Evolutionary conservation across 768 basidiomycete species (phyloP), one percentile per base, ranked within the genome.

Genomic region (Trametes villosa): DNA sequence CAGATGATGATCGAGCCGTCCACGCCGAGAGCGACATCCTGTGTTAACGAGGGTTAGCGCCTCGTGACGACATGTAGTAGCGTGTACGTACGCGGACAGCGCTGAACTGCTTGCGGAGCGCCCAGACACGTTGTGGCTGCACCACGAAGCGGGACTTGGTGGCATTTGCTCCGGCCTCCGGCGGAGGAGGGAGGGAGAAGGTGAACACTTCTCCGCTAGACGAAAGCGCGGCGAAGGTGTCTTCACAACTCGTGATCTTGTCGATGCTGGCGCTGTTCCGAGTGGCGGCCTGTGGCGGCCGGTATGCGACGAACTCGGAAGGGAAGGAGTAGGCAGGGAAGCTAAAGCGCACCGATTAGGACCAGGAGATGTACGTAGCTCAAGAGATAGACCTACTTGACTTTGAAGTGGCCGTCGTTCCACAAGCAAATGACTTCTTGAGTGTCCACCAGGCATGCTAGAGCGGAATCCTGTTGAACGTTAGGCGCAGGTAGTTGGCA

Each of bases 81-180:
- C 4, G 41, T 26, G 18, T 41, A 74, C 81, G 57, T 65, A 87
- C 90, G 70, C 81, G 86, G 33, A 94, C 93, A 15, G 91, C 87
- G 60, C 91, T 93, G 68, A 92, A 92, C 64, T 91, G 87, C 72
- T 91, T 93, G 62, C 91, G 79, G 51, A 96, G 76, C 0, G 92
- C 90, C 96, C 96, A 98, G 8, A 93, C 86, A 26, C 93, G 85
- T 71, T 96, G 93, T 0, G 96, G 94, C 66, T 89, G 90, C 58
- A 91, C 83, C 53, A 65, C 68, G 24, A 68, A 75, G 18, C 74
- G 61, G 3, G 64, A 29, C 76, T 63, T 74, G 20, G 58, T 67
- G 24, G 45, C 50, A 4, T 44, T 46, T 7, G 60, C 29, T 9
- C 59, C 70, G 33, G 70, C 69, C 38, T 78, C 71, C 11, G 71